A percentile compares a stretch with the other conserved stretches of the same genome.
Conservation (phyloP, 169 alveolate genomes). For the Eimeria tenella region DNA sequence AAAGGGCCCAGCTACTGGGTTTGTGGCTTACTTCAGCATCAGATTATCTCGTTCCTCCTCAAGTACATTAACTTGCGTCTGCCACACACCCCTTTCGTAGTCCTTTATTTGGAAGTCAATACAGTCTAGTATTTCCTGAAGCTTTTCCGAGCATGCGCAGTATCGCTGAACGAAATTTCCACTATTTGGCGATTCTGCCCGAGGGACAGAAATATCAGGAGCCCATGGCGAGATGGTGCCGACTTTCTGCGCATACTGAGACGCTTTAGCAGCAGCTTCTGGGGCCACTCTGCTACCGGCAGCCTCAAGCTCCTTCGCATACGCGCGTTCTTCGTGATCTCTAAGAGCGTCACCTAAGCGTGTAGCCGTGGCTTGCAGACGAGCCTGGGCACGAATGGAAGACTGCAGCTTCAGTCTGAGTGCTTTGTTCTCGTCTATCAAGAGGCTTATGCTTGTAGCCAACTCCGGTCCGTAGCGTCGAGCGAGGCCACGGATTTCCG, state of each 20-base stretch:
- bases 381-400: constrained; percentile 68
- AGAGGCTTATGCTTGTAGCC: constrained; percentile 46
- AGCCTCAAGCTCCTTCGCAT: constrained; percentile 61
- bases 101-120: constrained; percentile 62
- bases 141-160: constrained; percentile 78
- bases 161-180: constrained; percentile 36
- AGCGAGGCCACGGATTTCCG: constrained; percentile 71
- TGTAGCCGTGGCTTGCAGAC: constrained; percentile 45
- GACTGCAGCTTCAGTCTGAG: constrained; percentile 74
- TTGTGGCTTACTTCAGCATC: constrained; percentile 54
- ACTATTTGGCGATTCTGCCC: constrained; percentile 1
- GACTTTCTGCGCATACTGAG: not conserved
- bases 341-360: constrained; percentile 41
- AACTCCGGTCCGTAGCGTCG: constrained; percentile 72
- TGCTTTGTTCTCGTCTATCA: constrained; percentile 77
- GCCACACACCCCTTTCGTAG: constrained; percentile 79
- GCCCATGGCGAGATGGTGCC: not conserved
- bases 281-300: not conserved
- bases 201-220: not conserved
- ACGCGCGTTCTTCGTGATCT: constrained; percentile 55
- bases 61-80: constrained; percentile 73
- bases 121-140: constrained; percentile 74
- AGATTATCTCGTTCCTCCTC: constrained; percentile 78
- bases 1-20: not conserved
- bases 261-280: not conserved